Percentiles rank a stretch among this genome's conserved stretches.
These are phyloP conservation scores for Rhododendron kiyosumense DNA, from an alignment of 148 eudicot species.

Conservation along the genomic window DNA sequence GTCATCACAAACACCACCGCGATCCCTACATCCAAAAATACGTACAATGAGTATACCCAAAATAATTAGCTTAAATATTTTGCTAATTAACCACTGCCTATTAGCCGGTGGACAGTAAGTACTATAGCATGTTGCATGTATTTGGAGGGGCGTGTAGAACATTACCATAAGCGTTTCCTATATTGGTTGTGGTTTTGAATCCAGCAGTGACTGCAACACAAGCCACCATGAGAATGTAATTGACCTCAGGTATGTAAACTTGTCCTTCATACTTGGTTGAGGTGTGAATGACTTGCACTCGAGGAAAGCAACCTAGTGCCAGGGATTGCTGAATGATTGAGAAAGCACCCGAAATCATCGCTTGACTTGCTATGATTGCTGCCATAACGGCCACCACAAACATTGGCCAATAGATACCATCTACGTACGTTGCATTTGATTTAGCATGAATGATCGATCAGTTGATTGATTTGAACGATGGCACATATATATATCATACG, in stretches of 20 bases:
- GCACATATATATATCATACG: too few relatives aligned
- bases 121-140: too few relatives aligned
- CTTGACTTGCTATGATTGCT: constrained; percentile 58
- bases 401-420: constrained; percentile 31
- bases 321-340: constrained; percentile 55
- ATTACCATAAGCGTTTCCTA: constrained; percentile 47
- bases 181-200: constrained; percentile 41
- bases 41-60: not conserved
- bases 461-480: not conserved
- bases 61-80: too few relatives aligned
- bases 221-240: constrained; percentile 46
- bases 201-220: constrained; percentile 39
- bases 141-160: not conserved
- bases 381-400: constrained; percentile 48
- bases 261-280: constrained; percentile 46
- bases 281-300: constrained; percentile 47
- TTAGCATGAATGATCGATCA: not conserved
- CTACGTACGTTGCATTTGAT: not conserved
- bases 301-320: constrained; percentile 49
- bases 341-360: constrained; percentile 56
- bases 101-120: too few relatives aligned
- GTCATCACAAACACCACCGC: constrained; percentile 42
- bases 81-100: too few relatives aligned
- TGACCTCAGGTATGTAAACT: constrained; percentile 49
- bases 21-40: constrained; percentile 25